phyloP scores from a whole-genome alignment of 768 basidiomycete species.

The Coprinellus micaceus region DNA sequence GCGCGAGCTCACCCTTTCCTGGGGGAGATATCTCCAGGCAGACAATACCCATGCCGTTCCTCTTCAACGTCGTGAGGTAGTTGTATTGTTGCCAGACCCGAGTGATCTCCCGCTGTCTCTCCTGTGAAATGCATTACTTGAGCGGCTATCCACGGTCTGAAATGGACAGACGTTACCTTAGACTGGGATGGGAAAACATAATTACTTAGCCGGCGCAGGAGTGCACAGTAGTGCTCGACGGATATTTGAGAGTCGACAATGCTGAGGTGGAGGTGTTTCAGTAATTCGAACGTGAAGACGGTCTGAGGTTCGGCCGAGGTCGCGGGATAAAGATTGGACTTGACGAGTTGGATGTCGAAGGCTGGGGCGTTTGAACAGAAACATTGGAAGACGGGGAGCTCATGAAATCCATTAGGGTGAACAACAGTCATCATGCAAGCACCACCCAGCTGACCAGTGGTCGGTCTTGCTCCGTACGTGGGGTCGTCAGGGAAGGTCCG shows the following conservation, averaged over 20 bases:
- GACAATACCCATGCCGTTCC: constrained; percentile 15
- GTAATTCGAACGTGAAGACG: background rate
- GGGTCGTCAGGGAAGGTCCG: background rate
- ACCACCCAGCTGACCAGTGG: background rate
- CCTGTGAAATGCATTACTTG: no score
- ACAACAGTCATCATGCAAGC: constrained; percentile 3
- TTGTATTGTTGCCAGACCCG: background rate
- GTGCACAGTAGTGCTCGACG: background rate
- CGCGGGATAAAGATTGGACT: constrained; percentile 8
- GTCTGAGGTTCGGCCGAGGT: background rate
- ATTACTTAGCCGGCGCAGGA: background rate
- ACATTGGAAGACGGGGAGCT: constrained; percentile 11
- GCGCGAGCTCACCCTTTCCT: background rate
- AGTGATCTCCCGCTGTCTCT: background rate
- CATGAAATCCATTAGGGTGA: constrained; percentile 16
- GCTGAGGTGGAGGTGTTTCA: background rate
- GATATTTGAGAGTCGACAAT: background rate
- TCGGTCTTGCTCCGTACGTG: background rate
- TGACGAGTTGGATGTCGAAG: constrained; percentile 6
- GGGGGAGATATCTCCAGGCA: background rate
- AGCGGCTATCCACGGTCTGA: no score
- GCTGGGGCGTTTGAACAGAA: background rate
- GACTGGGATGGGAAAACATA: background rate
- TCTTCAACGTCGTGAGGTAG: constrained; percentile 13
- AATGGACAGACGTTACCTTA: no score